Conservation (phyloP, 345 rosid genomes). For the Pelargonium nanum region DNA sequence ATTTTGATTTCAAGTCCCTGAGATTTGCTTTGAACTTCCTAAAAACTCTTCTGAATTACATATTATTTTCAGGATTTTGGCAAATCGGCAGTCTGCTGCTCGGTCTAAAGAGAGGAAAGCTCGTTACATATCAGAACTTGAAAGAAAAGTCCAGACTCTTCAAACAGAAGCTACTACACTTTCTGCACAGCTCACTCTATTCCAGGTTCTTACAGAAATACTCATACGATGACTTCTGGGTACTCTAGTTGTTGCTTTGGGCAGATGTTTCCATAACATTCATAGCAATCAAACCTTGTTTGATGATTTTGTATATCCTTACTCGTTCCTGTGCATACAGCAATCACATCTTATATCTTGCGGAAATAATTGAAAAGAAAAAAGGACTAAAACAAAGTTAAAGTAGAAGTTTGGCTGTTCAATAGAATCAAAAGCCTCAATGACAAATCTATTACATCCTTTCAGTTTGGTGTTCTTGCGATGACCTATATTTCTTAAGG, state of each 20-base stretch:
- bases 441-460: not conserved
- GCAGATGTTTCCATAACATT: not conserved
- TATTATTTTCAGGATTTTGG: conserved; percentile 49
- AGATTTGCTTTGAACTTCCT: not conserved
- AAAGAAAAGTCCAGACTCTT: conserved; percentile 77
- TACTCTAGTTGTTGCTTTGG: not conserved
- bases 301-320: not conserved
- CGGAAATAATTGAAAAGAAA: not conserved
- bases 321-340: too few species aligned
- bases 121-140: conserved; percentile 64
- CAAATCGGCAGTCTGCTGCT: conserved; percentile 87
- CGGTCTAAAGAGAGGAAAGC: conserved; percentile 89
- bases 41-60: not conserved
- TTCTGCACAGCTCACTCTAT: conserved; percentile 71
- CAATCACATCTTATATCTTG: not conserved
- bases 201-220: conserved; percentile 42
- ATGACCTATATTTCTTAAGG: conserved; percentile 1
- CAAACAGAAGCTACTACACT: conserved; percentile 91
- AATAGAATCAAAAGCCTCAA: not conserved
- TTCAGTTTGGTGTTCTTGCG: not conserved
- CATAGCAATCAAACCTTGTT: not conserved
- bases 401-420: not conserved
- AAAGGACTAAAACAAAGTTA: not conserved
- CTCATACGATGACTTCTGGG: not conserved
- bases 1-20: not conserved